Conservation (phyloP, 2,329 filamentous ascomycete genomes). For the Ambrosiella cleistominuta region DNA sequence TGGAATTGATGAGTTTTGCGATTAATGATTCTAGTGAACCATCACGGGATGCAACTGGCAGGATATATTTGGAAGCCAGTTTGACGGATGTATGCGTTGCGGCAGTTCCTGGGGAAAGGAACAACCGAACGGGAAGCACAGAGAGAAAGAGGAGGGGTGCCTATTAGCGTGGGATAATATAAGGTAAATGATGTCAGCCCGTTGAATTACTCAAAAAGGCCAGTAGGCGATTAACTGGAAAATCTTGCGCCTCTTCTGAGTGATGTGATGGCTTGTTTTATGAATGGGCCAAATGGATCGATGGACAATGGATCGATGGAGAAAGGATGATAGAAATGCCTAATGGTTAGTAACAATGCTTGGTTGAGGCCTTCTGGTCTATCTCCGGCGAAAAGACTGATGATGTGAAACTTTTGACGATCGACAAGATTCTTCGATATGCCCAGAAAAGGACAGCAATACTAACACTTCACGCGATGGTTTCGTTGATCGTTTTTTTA, state of each 20-base stretch:
- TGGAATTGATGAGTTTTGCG: slow-evolving; percentile 28
- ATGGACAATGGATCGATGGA: background rate
- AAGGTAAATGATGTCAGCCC: background rate
- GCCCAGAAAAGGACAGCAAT: too few relatives aligned
- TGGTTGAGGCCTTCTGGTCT: too few relatives aligned
- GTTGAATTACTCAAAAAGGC: background rate
- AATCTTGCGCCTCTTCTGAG: background rate
- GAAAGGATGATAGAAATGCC: background rate
- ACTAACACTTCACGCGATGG: too few relatives aligned
- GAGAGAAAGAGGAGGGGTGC: background rate
- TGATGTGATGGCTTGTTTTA: background rate
- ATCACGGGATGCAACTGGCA: slow-evolving; percentile 13
- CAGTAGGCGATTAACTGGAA: background rate
- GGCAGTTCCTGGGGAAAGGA: slow-evolving; percentile 9
- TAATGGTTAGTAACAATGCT: background rate
- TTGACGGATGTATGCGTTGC: slow-evolving; percentile 20
- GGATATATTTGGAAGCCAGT: slow-evolving; percentile 44
- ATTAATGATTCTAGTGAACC: slow-evolving; percentile 39
- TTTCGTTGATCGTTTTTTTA: too few relatives aligned
- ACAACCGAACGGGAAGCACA: slow-evolving; percentile 3
- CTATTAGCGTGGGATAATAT: background rate
- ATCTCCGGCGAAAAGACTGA: too few relatives aligned
- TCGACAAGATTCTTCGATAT: too few relatives aligned
- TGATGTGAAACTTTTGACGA: too few relatives aligned
- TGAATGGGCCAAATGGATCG: slow-evolving; percentile 2